These are phyloP conservation scores for Boletales sp. DNA, from an alignment of 768 basidiomycete species.

Conservation along the genomic window DNA sequence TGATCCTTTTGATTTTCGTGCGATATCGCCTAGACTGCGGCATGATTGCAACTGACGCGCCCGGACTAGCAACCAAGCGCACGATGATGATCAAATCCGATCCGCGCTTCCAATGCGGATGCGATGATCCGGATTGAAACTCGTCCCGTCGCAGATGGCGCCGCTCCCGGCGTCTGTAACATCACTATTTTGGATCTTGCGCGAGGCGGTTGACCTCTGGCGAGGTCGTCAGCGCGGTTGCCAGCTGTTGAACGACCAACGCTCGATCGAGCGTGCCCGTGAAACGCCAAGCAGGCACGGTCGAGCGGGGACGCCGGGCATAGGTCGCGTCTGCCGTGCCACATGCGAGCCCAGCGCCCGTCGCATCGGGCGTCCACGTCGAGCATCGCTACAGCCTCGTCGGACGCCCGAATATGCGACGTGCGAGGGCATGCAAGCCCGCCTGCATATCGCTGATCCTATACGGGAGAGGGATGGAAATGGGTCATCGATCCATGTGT, in stretches of 20 bases:
- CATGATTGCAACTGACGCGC: background rate
- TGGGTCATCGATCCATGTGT: background rate
- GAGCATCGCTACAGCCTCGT: too few relatives aligned
- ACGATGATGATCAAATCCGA: background rate
- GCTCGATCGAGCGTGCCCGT: background rate
- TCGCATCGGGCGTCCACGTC: too few relatives aligned
- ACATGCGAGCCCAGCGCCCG: background rate
- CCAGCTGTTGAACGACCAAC: background rate
- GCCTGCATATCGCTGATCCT: too few relatives aligned
- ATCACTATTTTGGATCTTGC: background rate
- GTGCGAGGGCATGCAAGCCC: too few relatives aligned
- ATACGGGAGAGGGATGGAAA: background rate
- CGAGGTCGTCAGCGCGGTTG: background rate
- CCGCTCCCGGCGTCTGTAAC: too few relatives aligned
- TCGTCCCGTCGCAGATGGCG: background rate
- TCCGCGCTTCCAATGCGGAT: background rate
- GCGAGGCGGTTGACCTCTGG: background rate
- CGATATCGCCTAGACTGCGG: constrained; percentile 17
- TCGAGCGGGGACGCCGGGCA: background rate
- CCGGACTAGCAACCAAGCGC: background rate
- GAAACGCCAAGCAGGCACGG: constrained; percentile 13
- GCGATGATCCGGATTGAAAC: background rate
- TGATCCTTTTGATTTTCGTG: background rate
- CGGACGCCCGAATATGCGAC: too few relatives aligned
- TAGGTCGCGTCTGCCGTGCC: background rate